Percentiles rank a stretch among this genome's conserved stretches.
These are phyloP conservation scores for Magnolia changhungtana DNA, from an alignment of 164 flowering plant species.

Conservation along the genomic window DNA sequence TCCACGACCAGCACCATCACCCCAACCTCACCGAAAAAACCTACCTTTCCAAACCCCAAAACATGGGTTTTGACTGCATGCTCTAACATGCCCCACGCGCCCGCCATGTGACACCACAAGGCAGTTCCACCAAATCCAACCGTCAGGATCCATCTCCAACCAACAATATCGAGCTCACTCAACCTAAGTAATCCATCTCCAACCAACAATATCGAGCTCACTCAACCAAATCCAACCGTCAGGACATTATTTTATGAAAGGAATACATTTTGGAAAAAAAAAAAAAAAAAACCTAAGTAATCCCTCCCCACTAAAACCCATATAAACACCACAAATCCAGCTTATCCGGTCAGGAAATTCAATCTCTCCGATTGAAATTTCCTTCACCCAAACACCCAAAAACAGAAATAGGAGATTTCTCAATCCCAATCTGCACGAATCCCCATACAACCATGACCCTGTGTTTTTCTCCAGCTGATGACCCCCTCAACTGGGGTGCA, in stretches of 20 bases:
- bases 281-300: neutral
- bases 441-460: neutral
- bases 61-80: neutral
- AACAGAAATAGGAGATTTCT: neutral
- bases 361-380: neutral
- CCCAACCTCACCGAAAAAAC: too few relatives aligned
- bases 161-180: too few relatives aligned
- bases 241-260: too few relatives aligned
- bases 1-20: too few relatives aligned
- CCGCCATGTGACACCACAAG: neutral
- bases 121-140: neutral
- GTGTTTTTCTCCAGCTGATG: neutral
- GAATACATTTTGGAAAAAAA: too few relatives aligned
- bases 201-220: too few relatives aligned
- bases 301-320: neutral
- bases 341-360: neutral
- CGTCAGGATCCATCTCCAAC: too few relatives aligned
- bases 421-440: neutral
- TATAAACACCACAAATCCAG: neutral
- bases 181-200: too few relatives aligned
- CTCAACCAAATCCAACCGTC: neutral
- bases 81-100: neutral
- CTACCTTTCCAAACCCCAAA: neutral
- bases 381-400: neutral
- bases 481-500: conserved; percentile 45